phyloP scores from a whole-genome alignment of 2,329 filamentous ascomycete genomes.

The Piedraia hortae region DNA sequence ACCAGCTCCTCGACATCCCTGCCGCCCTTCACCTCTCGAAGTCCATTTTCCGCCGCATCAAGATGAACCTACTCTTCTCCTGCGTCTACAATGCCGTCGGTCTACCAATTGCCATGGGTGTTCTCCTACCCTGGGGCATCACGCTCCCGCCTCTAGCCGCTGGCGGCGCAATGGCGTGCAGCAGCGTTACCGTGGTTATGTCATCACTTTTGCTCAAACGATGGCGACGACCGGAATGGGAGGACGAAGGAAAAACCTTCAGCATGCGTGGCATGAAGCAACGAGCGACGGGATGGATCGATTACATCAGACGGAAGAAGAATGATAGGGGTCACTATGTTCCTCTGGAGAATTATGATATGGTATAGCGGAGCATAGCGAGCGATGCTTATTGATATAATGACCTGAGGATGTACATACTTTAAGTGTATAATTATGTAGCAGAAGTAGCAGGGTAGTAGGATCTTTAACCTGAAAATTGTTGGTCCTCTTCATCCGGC shows the following conservation, averaged over 20 bases:
- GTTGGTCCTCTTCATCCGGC: no score
- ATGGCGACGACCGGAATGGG: slow-evolving; percentile 66
- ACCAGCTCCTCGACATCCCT: slow-evolving; percentile 79
- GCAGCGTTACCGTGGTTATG: slow-evolving; percentile 67
- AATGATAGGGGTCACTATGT: slow-evolving; percentile 18
- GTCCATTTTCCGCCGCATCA: slow-evolving; percentile 75
- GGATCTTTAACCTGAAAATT: no score
- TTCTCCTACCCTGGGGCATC: slow-evolving; percentile 72
- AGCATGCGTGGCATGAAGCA: neutral
- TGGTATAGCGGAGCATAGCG: no score
- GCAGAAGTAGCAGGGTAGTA: no score
- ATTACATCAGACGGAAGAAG: slow-evolving; percentile 13
- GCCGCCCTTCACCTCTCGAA: slow-evolving; percentile 57
- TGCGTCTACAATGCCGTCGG: slow-evolving; percentile 81
- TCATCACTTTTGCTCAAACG: slow-evolving; percentile 63
- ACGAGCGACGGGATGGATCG: neutral
- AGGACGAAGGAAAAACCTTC: slow-evolving; percentile 19
- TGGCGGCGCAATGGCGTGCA: slow-evolving; percentile 76
- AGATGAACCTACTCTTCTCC: slow-evolving; percentile 75
- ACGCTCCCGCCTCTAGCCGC: slow-evolving; percentile 84
- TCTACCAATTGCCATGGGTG: slow-evolving; percentile 84
- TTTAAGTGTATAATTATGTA: no score
- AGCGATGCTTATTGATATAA: no score
- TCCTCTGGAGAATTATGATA: slow-evolving; percentile 16
- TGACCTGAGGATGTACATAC: no score